phyloP scores from a whole-genome alignment of 2,329 filamentous ascomycete species.

The Leptosphaerulina australis region DNA sequence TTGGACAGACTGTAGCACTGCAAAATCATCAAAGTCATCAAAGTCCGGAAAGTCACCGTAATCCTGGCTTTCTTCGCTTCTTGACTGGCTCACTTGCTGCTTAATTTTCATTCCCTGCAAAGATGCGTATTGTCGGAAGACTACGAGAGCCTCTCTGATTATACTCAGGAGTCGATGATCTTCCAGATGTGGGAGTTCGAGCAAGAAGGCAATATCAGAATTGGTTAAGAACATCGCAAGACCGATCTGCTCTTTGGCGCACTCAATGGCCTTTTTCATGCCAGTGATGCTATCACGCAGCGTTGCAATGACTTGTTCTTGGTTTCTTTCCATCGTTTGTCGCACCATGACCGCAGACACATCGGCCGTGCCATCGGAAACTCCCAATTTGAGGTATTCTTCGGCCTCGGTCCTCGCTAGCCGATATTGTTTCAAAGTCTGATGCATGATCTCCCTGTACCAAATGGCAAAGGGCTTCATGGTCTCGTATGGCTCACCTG shows the following conservation, averaged over 20 bases:
- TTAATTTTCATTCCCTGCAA: slow-evolving; percentile 17
- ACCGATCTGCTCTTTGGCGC: slow-evolving; percentile 49
- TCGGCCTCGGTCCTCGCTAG: slow-evolving; percentile 65
- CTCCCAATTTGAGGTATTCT: slow-evolving; percentile 53
- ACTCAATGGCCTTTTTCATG: slow-evolving; percentile 56
- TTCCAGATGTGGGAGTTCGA: slow-evolving; percentile 60
- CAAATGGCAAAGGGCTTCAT: slow-evolving; percentile 60
- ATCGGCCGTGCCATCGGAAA: slow-evolving; percentile 42
- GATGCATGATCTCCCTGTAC: slow-evolving; percentile 60
- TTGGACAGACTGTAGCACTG: slow-evolving; percentile 10
- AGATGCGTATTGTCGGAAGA: slow-evolving; percentile 52
- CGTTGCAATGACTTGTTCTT: slow-evolving; percentile 62
- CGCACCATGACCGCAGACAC: slow-evolving; percentile 58
- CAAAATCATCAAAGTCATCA: slow-evolving; percentile 52
- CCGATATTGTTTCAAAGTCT: slow-evolving; percentile 61
- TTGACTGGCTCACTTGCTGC: slow-evolving; percentile 41
- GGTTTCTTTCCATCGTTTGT: slow-evolving; percentile 61
- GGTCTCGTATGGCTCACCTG: slow-evolving; percentile 53
- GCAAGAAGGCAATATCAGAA: slow-evolving; percentile 53
- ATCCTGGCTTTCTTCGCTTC: slow-evolving; percentile 67
- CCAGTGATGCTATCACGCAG: slow-evolving; percentile 60
- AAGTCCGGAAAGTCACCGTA: slow-evolving; percentile 65
- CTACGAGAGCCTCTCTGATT: slow-evolving; percentile 57
- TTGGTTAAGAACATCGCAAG: slow-evolving; percentile 53
- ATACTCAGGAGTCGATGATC: slow-evolving; percentile 52